phyloP scores from a whole-genome alignment of 2,329 filamentous ascomycete genomes.

The Ascochyta koolunga region DNA sequence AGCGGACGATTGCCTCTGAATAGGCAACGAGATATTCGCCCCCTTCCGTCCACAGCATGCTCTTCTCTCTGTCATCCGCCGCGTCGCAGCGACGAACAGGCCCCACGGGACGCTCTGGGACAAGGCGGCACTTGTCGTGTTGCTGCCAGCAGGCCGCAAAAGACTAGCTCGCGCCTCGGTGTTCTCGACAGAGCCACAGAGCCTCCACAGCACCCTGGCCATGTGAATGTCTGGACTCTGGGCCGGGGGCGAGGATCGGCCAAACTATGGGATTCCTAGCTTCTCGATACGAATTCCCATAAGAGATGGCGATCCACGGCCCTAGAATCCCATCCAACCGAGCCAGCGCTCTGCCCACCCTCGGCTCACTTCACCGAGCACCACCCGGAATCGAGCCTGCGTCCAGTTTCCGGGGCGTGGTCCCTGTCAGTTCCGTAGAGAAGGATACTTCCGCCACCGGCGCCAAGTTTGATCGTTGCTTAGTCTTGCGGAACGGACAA shows the following conservation, averaged over 20 bases:
- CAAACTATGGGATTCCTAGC: slow-evolving; percentile 10
- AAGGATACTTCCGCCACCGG: slow-evolving; percentile 8
- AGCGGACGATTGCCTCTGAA: too few species aligned
- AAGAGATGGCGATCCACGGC: neutral
- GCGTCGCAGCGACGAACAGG: neutral
- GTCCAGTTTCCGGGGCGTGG: neutral
- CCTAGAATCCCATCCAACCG: neutral
- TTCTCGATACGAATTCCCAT: slow-evolving; percentile 17
- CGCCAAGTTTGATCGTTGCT: slow-evolving; percentile 6
- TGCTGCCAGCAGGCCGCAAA: neutral
- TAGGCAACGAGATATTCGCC: neutral
- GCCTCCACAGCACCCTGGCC: neutral
- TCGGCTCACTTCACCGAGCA: slow-evolving; percentile 11
- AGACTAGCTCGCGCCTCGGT: neutral
- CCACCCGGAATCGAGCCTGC: slow-evolving; percentile 9
- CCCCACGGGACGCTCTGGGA: slow-evolving; percentile 1
- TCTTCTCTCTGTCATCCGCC: neutral
- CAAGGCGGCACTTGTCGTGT: neutral
- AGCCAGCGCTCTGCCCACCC: neutral
- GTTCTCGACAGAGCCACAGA: slow-evolving; percentile 9
- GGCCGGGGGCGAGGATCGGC: neutral
- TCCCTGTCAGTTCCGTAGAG: neutral
- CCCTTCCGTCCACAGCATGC: neutral
- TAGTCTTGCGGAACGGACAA: slow-evolving; percentile 5
- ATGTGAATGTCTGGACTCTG: neutral